Conservation (phyloP, 306 rosid genomes). For the Dryas alaskensis region DNA sequence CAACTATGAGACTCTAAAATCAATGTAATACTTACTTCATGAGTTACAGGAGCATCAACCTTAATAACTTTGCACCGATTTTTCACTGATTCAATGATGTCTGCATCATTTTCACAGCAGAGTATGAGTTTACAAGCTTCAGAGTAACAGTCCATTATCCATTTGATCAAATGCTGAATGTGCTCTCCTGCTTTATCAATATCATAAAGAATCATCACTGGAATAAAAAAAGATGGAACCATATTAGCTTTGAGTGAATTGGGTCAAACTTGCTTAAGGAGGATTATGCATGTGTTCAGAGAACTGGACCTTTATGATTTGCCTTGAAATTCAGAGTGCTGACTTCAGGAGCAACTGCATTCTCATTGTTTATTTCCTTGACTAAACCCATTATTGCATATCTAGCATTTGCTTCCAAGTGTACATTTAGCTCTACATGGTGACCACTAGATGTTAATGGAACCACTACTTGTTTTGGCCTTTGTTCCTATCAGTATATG, state of each 20-base stretch:
- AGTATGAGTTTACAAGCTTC: slow-evolving; percentile 69
- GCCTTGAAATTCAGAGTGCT: slow-evolving; percentile 51
- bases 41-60: slow-evolving; percentile 63
- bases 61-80: slow-evolving; percentile 51
- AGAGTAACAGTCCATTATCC: slow-evolving; percentile 78
- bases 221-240: slow-evolving; percentile 22
- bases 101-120: slow-evolving; percentile 65
- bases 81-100: slow-evolving; percentile 54
- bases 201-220: slow-evolving; percentile 71
- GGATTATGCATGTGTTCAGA: slow-evolving; percentile 21
- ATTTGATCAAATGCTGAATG: slow-evolving; percentile 75
- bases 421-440: slow-evolving; percentile 76
- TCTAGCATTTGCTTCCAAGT: slow-evolving; percentile 62
- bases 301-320: slow-evolving; percentile 59
- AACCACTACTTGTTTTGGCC: slow-evolving; percentile 53
- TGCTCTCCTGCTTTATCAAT: slow-evolving; percentile 68
- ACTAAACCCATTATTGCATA: slow-evolving; percentile 79
- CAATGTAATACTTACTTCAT: slow-evolving; percentile 51
- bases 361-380: slow-evolving; percentile 65
- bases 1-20: not conserved
- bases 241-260: slow-evolving; percentile 19
- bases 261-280: not conserved
- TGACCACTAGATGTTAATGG: slow-evolving; percentile 68
- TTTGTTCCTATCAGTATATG: slow-evolving; percentile 57
- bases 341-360: slow-evolving; percentile 56